Evolutionary conservation across 2,329 filamentous ascomycete genomes (phyloP), one percentile per base, ranked within the genome.

Genomic region (Colletotrichum graminicola): DNA sequence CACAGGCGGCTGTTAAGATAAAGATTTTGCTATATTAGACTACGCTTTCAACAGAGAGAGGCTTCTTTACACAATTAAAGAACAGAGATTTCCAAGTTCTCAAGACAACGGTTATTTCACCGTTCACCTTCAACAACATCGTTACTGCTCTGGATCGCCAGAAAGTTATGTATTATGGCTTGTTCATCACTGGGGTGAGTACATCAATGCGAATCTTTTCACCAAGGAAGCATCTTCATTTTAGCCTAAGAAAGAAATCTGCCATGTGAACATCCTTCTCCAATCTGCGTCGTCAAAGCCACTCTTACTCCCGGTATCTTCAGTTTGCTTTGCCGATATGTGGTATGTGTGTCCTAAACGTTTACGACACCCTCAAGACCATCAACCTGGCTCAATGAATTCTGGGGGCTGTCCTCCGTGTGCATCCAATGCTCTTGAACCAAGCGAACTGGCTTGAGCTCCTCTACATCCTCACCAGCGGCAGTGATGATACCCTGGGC

Each of bases 341-440:
- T 26, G n/a, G n/a, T 26, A 23, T 23, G 34, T 57, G 36, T 41
- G 55, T 26, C 36, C 36, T 41, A 57, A 41, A 57, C 36, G n/a
- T 29, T 26, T 4, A 52, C 21, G 16, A 5, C 34, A 23, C 23
- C 45, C 5, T 52, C 47, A n/a, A 26, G 23, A 41, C 16, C n/a
- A n/a, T 23, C 23, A 18, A 7, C 47, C 8, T 62, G 45, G 45
- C 7, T 26, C 21, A 8, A 11, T 5, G 23, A 41, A 23, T 41
- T 18, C 11, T 62, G 47, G 11, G 5, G 1, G n/a, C 11, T 39
- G 26, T 61, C 55, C 18, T 54, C 29, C 39, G 39, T 41, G 12
- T 49, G 36, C 49, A 66, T 26, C 54, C 63, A 39, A 12, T 59
- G 49, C 45, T 70, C 54, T 55, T 70, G 55, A 3, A 70, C 62